Base-by-base conservation (phyloP, 208 protist genomes). In the Crithidia fasciculata region DNA sequence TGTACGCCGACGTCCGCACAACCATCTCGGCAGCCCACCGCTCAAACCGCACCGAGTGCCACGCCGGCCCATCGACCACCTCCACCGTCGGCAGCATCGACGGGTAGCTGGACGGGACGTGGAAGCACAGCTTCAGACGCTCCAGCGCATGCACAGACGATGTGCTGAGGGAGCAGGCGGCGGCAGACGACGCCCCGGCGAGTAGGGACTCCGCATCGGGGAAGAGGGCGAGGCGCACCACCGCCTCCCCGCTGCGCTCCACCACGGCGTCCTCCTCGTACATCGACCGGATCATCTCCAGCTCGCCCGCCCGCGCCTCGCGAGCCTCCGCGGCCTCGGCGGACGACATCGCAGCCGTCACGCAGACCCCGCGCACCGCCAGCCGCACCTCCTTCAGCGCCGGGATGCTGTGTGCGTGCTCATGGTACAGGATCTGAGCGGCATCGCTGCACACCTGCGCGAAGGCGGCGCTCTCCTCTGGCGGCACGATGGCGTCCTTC, bases 401-500 rank as follows among this genome's bases (percentile, higher is more conserved):
- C 12, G 92, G 88, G n/a, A 95, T 69, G 72, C 85, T 90, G 81
- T 96, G 92, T 18, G 86, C 90, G 78, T 96, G 92, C 15, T 91
- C 89, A 79, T 96, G 92, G 12, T 80, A 61, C 43, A 91, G 59
- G 18, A 88, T n/a, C 37, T 81, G 78, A 16, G 85, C 83, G 13
- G 81, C 53, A 13, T 80, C 71, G 50, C 82, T 82, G 65, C 88
- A 93, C 8, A 79, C 86, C 68, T 76, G 59, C 28, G 84, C 83
- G 63, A 96, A 91, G n/a, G 71, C 72, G 0, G 57, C 52, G 55
- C 87, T 93, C 69, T 92, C 90, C 49, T 58, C 79, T 8, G 88
- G 76, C 0, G 74, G 37, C n/a, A 96, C 92, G 53, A 96, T 85
- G 28, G 60, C 45, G 47, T 96, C 92, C 64, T 89, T 87, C 53